Evolutionary conservation across 2,329 filamentous ascomycete genomes (phyloP), one percentile per base, ranked within the genome.

Genomic region (Phialocephala subalpina): DNA sequence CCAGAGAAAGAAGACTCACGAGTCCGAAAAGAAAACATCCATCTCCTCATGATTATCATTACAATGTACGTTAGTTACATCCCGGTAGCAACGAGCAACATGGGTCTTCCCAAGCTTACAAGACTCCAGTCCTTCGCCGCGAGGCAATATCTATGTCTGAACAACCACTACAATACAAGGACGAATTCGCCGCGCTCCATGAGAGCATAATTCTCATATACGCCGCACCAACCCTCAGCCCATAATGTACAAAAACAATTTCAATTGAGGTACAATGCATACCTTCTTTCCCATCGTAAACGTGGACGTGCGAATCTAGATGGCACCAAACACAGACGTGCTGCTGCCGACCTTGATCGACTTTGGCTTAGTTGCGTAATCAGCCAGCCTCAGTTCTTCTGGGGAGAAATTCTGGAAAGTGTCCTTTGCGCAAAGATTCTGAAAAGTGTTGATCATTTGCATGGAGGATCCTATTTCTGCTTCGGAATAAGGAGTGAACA

Each of bases 81-180:
- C 1, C n/a, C 9, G 45, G 9, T 25, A 25, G 9, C 20, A 4
- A 22, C 42, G 9, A 49, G 9, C 45, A 25, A 22, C 42, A 45
- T 2, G 11, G 7, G 4, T 49, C 12, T 25, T 25, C 45, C 45
- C 7, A 49, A 8, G 4, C n/a, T 22, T 22, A 49, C 45, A 49
- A 25, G 22, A 49, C 45, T 49, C 45, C 45, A 49, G 14, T 22
- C 45, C n/a, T 47, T 49, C 45, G 45, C 45, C n/a, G 45, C 22
- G 42, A 49, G n/a, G 45, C n/a, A 49, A 49, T 25, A 42, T 25
- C 45, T 49, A 22, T 2, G 11, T 33, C 29, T 33, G 29, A 5
- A 33, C 9, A 9, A 33, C 29, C 29, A 33, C 9, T 5, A 33
- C 4, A 33, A 33, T 5, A 9, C 29, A 33, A 33, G 9, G 4